Conservation (phyloP, 495 filamentous ascomycete genomes). For the Darksidea phi region DNA sequence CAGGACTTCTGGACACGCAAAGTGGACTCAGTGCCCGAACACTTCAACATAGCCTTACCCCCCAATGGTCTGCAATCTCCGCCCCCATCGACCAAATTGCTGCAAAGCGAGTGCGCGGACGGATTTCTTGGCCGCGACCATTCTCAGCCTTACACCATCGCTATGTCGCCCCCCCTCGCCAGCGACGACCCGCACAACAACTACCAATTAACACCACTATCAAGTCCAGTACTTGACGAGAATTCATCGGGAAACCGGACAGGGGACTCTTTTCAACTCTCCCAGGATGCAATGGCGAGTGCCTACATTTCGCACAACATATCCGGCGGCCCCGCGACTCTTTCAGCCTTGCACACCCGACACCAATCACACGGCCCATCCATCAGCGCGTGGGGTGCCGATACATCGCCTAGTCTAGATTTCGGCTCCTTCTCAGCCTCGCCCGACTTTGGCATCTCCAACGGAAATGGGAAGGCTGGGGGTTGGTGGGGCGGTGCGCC, state of each 20-base stretch:
- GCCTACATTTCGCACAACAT: slow-evolving; percentile 22
- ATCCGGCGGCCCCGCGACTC: slow-evolving; percentile 30
- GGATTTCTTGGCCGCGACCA: slow-evolving; percentile 19
- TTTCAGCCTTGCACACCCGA: slow-evolving; percentile 38
- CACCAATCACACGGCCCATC: slow-evolving; percentile 18
- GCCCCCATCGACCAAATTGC: slow-evolving; percentile 34
- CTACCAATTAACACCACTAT: slow-evolving; percentile 35
- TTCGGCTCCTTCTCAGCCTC: slow-evolving; percentile 33
- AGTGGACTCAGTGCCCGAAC: slow-evolving; percentile 32
- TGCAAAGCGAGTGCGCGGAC: slow-evolving; percentile 26
- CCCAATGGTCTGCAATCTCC: slow-evolving; percentile 32
- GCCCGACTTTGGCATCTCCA: slow-evolving; percentile 19
- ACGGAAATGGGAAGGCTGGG: slow-evolving; percentile 18
- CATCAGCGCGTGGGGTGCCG: slow-evolving; percentile 32
- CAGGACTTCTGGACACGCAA: slow-evolving; percentile 38
- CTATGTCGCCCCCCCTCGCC: slow-evolving; percentile 8
- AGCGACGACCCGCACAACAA: slow-evolving; percentile 6
- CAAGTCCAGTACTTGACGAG: slow-evolving; percentile 25
- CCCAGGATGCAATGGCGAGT: slow-evolving; percentile 18
- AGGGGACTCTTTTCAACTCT: slow-evolving; percentile 25
- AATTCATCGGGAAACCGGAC: slow-evolving; percentile 10
- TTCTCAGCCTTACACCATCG: slow-evolving; percentile 34
- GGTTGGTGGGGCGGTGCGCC: slow-evolving; percentile 7
- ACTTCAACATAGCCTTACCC: slow-evolving; percentile 38
- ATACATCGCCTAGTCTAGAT: slow-evolving; percentile 24